These are phyloP conservation scores for Boletus vermiculosoides DNA, from an alignment of 768 basidiomycete species.

Conservation along the genomic window DNA sequence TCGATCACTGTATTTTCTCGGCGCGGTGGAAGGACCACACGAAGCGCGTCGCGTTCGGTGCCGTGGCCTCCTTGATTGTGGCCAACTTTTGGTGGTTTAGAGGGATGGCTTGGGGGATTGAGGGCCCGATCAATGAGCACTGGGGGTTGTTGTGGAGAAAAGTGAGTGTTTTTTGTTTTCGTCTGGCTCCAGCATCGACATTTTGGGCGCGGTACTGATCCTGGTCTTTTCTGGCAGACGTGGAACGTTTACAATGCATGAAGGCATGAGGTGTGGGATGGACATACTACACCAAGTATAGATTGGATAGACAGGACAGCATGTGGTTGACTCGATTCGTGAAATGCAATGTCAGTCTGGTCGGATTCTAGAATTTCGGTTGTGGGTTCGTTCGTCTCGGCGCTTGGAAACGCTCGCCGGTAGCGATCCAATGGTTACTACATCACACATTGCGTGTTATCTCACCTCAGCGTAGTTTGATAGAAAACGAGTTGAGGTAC, in stretches of 20 bases:
- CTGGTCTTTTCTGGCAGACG: conserved; percentile 9
- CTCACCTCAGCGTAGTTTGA: no score
- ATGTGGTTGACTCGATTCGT: not conserved
- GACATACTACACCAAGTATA: not conserved
- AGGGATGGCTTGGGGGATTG: conserved; percentile 84
- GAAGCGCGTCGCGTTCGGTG: conserved; percentile 70
- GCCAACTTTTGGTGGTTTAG: conserved; percentile 96
- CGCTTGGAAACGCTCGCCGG: not conserved
- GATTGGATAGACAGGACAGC: not conserved
- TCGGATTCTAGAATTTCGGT: no score
- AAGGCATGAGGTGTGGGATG: not conserved
- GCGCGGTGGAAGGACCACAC: conserved; percentile 61
- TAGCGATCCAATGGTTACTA: no score
- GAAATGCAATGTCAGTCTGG: not conserved
- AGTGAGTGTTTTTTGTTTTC: conserved; percentile 32
- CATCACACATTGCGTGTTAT: no score
- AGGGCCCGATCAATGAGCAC: conserved; percentile 81
- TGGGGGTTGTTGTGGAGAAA: conserved; percentile 79
- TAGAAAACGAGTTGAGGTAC: no score
- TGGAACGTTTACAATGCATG: conserved; percentile 25
- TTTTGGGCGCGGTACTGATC: conserved; percentile 9
- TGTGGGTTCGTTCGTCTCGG: not conserved
- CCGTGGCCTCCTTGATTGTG: conserved; percentile 58
- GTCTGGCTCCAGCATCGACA: no score
- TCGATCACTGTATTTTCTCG: conserved; percentile 92